Evolutionary conservation across 1,284 basidiomycete genomes (phyloP).

Genomic region (Puccinia coronata): DNA sequence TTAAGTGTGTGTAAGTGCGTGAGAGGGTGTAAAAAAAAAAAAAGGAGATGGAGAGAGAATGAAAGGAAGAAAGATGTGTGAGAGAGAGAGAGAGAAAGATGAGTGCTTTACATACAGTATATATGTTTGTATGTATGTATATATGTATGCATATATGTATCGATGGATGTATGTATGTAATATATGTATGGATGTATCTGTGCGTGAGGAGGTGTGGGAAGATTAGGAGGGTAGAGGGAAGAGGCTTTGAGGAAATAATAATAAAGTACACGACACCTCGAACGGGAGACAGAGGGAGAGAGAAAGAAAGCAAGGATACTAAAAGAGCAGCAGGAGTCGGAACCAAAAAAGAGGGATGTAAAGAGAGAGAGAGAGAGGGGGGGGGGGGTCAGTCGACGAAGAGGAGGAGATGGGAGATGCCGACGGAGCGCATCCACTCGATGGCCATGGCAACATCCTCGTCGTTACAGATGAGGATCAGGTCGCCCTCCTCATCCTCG

Average conservation of each 20-base stretch:
- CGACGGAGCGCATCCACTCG: constrained; percentile 60
- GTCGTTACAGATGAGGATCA: constrained; percentile 78
- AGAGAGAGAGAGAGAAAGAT: too few relatives aligned
- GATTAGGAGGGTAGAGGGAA: background rate
- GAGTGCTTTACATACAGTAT: too few relatives aligned
- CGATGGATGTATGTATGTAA: background rate
- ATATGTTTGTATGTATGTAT: too few relatives aligned
- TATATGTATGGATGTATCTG: background rate
- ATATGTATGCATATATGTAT: too few relatives aligned
- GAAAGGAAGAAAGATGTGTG: too few relatives aligned
- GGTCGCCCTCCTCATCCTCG: constrained; percentile 81
- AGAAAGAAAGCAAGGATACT: background rate
- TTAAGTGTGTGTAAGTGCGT: too few relatives aligned
- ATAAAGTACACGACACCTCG: background rate
- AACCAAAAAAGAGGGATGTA: background rate
- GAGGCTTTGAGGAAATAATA: background rate
- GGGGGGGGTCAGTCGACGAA: constrained; percentile 24
- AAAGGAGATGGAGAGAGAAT: too few relatives aligned
- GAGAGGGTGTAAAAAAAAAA: too few relatives aligned
- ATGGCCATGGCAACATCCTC: constrained; percentile 89
- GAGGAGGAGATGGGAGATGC: constrained; percentile 19
- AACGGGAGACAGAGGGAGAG: background rate
- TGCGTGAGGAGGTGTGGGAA: background rate
- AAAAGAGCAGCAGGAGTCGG: background rate
- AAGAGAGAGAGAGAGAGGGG: background rate